Base-by-base conservation (phyloP, 108 stramenopile species). In the Fragilariopsis cylindrus region DNA sequence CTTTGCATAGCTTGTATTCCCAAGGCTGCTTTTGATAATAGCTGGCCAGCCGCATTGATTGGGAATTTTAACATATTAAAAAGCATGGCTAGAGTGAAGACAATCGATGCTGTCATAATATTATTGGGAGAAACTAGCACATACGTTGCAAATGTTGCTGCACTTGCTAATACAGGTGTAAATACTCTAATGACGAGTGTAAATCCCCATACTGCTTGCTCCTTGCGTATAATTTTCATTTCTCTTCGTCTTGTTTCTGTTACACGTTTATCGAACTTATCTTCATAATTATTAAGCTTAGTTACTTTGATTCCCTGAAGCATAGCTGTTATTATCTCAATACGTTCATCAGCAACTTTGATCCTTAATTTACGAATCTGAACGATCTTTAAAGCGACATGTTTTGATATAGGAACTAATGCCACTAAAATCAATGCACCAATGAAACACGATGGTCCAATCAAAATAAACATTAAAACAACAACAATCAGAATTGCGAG, bases 221-320 rank as follows among this genome's bases (percentile, higher is more conserved):
- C 93, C 39, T 65, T 75, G 18, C 82, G 58, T 7, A 88, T 39
- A 41, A 81, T 65, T 18, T 19, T 48, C 57, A 89, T 48, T 75
- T 94, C 93, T 42, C 70, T 57, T 4, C 76, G 47, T 4, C 90
- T 67, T 4, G 73, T 72, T 8, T 76, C 48, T 13, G 69, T 19
- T 4, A 92, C 54, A 45, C 85, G 60, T 60, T 80, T 48, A 16
- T 65, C 48, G 46, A 83, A 92, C 40, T 71, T 68, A 30, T 52
- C 64, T 69, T 92, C 91, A 57, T 88, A 90, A 63, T 86, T 83
- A 69, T 90, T 92, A 42, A 92, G 76, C 60, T 96, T 96, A 0
- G 89, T 83, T 16, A 92, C 81, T 67, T 85, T 83, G 72, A 91
- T 89, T 30, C 84, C 87, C 57, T 81, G 78, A 12, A 95, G 74